Percentiles rank a stretch among this genome's conserved stretches.
These are phyloP conservation scores for Lentinula guzmanii DNA, from an alignment of 768 basidiomycete species.

Conservation along the genomic window DNA sequence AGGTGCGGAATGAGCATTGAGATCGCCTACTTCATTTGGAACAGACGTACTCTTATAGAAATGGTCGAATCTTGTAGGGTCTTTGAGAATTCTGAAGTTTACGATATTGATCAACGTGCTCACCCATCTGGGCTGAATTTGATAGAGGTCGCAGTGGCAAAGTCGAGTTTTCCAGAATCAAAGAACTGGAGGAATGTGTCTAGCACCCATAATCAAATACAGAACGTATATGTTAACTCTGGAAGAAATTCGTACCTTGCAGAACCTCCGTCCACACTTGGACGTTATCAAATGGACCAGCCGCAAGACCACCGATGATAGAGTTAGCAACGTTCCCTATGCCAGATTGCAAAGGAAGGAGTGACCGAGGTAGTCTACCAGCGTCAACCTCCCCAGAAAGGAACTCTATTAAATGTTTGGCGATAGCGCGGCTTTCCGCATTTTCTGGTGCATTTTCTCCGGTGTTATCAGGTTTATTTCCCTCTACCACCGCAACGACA, in stretches of 20 bases:
- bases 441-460: constrained; percentile 39
- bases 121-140: constrained; percentile 39
- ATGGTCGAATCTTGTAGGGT: constrained; percentile 31
- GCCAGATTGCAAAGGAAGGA: constrained; percentile 41
- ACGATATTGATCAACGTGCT: background rate
- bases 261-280: constrained; percentile 47
- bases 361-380: constrained; percentile 32
- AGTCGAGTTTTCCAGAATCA: constrained; percentile 38
- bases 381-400: constrained; percentile 33
- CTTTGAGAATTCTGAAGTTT: background rate
- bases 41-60: constrained; percentile 37
- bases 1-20: background rate
- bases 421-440: constrained; percentile 35
- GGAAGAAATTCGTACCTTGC: constrained; percentile 21
- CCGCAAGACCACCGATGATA: constrained; percentile 42
- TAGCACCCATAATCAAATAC: constrained; percentile 6
- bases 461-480: constrained; percentile 36
- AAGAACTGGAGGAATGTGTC: constrained; percentile 42
- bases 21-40: background rate
- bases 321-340: constrained; percentile 46
- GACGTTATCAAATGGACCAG: constrained; percentile 41
- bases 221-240: background rate
- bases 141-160: constrained; percentile 43
- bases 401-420: constrained; percentile 38
- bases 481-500: constrained; percentile 39